Conservation (phyloP, 2,329 filamentous ascomycete genomes). For the Cladosporium sp. region DNA sequence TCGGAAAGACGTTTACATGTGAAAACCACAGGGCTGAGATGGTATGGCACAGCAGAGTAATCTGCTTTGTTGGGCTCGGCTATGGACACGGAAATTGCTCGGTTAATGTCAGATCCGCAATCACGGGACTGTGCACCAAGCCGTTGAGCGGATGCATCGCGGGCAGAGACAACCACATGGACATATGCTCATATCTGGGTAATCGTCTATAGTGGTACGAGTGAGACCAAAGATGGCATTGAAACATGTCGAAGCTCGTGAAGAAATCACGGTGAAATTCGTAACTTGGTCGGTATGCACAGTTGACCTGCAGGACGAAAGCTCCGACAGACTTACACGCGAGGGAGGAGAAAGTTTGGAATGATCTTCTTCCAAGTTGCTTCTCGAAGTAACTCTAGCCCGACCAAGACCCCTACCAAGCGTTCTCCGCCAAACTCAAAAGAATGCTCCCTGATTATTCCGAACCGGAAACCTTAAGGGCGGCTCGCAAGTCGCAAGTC, state of each 20-base stretch:
- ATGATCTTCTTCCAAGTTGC: not conserved
- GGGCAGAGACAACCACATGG: not conserved
- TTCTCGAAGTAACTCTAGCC: constrained; percentile 15
- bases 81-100: not conserved
- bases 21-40: constrained; percentile 3
- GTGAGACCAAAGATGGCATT: not conserved
- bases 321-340: not conserved
- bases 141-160: constrained; percentile 9
- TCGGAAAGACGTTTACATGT: not conserved
- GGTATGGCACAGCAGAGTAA: not conserved
- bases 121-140: not conserved
- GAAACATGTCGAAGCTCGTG: not conserved
- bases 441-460: constrained; percentile 9
- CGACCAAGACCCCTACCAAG: not conserved
- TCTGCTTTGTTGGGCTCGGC: not conserved
- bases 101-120: not conserved
- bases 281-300: constrained; percentile 5
- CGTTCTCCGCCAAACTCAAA: constrained; percentile 10
- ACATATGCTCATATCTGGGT: not conserved
- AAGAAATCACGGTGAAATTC: not conserved
- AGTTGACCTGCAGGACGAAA: not conserved
- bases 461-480: constrained; percentile 12
- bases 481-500: not conserved
- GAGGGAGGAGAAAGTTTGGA: not conserved
- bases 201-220: not conserved